phyloP scores from a whole-genome alignment of 345 rosid species.

The Mercurialis annua region DNA sequence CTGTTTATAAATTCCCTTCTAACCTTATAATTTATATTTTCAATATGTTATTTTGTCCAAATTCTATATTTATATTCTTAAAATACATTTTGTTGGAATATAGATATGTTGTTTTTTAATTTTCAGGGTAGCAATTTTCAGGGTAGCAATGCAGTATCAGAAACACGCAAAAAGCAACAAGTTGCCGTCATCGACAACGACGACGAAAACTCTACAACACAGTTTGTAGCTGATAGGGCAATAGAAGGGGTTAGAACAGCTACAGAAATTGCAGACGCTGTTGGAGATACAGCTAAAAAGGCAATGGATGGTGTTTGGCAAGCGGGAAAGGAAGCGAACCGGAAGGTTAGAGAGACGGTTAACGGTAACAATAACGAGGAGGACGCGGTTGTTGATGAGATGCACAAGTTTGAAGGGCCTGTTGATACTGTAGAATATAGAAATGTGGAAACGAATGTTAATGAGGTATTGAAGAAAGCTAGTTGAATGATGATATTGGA shows the following conservation, averaged over 20 bases:
- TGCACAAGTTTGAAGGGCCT: constrained; percentile 36
- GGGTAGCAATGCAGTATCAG: constrained; percentile 29
- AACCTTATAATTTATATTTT: no score
- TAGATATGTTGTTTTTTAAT: no score
- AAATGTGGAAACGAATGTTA: constrained; percentile 15
- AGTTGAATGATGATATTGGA: no score
- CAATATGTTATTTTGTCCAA: no score
- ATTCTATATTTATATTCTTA: no score
- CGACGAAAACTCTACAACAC: constrained; percentile 14
- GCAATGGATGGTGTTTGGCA: constrained; percentile 49
- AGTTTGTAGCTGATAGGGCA: constrained; percentile 36
- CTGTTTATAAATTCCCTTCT: no score
- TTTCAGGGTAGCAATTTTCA: background rate
- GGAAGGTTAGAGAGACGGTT: constrained; percentile 30
- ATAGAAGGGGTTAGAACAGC: constrained; percentile 46
- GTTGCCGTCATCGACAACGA: constrained; percentile 18
- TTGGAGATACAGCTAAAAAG: constrained; percentile 36
- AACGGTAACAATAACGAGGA: constrained; percentile 32
- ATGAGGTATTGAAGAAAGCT: constrained; percentile 31
- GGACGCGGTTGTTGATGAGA: constrained; percentile 32
- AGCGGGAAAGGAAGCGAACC: constrained; percentile 33
- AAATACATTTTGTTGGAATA: no score
- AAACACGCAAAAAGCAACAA: constrained; percentile 24
- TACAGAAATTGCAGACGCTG: constrained; percentile 27
- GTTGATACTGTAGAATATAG: constrained; percentile 48